Conservation (phyloP, 768 basidiomycete genomes). For the Dioszegia hungarica region DNA sequence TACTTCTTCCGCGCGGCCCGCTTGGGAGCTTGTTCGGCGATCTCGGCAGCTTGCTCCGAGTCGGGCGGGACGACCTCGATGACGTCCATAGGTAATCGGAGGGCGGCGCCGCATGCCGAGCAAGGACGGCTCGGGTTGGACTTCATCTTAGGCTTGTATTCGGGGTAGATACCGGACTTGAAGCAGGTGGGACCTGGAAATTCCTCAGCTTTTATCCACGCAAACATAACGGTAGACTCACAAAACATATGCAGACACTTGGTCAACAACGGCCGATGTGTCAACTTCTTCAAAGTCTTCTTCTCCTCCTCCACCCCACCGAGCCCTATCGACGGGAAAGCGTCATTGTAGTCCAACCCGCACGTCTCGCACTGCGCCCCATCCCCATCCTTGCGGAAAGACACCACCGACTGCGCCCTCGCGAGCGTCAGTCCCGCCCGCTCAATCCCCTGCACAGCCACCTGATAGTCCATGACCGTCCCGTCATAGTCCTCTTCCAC, state of each 20-base stretch:
- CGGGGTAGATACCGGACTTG: constrained; percentile 67
- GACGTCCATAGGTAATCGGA: constrained; percentile 64
- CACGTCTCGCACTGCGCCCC: constrained; percentile 88
- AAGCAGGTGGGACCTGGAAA: constrained; percentile 61
- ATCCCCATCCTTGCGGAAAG: constrained; percentile 77
- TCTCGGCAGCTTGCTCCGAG: constrained; percentile 38
- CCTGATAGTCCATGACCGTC: constrained; percentile 62
- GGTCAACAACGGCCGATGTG: constrained; percentile 64
- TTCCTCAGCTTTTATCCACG: not conserved
- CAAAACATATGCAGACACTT: constrained; percentile 95
- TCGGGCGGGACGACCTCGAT: constrained; percentile 70
- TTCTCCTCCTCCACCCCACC: constrained; percentile 39
- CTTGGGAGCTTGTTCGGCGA: constrained; percentile 10
- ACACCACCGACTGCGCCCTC: constrained; percentile 74
- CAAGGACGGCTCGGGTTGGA: constrained; percentile 58
- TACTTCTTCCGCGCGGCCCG: constrained; percentile 30
- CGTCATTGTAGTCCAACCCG: constrained; percentile 63
- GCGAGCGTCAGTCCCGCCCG: constrained; percentile 70
- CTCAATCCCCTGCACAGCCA: constrained; percentile 68
- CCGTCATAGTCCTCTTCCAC: constrained; percentile 54
- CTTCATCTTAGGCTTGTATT: constrained; percentile 68
- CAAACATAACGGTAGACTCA: constrained; percentile 35
- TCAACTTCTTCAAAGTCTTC: constrained; percentile 51
- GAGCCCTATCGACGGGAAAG: constrained; percentile 32
- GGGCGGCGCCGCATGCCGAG: constrained; percentile 67